These are phyloP conservation scores for Massariosphaeria phaeospora DNA, from an alignment of 495 filamentous ascomycete species.

Conservation along the genomic window DNA sequence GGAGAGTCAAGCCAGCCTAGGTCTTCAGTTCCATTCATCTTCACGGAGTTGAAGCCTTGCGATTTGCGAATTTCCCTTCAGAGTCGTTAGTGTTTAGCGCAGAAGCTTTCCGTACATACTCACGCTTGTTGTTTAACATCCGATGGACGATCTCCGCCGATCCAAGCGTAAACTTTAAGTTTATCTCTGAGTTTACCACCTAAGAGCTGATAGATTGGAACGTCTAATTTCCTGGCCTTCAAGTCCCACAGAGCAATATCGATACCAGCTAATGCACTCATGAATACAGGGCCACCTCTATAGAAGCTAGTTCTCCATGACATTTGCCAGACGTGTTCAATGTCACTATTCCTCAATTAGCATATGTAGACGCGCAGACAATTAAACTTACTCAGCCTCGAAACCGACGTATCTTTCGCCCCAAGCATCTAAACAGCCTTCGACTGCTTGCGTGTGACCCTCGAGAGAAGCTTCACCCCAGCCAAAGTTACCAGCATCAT, in stretches of 20 bases:
- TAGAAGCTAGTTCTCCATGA: conserved; percentile 68
- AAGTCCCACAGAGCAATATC: conserved; percentile 83
- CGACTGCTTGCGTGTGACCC: conserved; percentile 69
- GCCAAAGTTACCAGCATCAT: conserved; percentile 58
- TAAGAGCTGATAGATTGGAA: conserved; percentile 69
- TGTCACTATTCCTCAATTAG: conserved; percentile 52
- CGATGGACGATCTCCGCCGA: conserved; percentile 71
- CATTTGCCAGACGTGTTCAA: conserved; percentile 76
- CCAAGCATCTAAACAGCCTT: conserved; percentile 67
- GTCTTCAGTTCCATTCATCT: conserved; percentile 81
- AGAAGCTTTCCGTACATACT: no score
- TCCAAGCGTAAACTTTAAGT: conserved; percentile 79
- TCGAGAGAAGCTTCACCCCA: conserved; percentile 79
- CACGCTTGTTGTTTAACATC: conserved; percentile 64
- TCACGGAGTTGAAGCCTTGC: conserved; percentile 69
- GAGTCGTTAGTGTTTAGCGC: no score
- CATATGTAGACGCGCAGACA: no score
- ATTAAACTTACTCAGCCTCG: conserved; percentile 61
- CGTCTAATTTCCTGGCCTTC: conserved; percentile 56
- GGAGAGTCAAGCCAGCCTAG: conserved; percentile 77
- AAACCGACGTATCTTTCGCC: conserved; percentile 59
- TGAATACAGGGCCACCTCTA: conserved; percentile 77
- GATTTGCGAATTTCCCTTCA: conserved; percentile 55
- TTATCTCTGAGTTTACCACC: conserved; percentile 73
- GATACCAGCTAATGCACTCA: conserved; percentile 73